Evolutionary conservation across 2,329 filamentous ascomycete genomes (phyloP), one percentile per base, ranked within the genome.

Genomic region (Colletotrichum truncatum): DNA sequence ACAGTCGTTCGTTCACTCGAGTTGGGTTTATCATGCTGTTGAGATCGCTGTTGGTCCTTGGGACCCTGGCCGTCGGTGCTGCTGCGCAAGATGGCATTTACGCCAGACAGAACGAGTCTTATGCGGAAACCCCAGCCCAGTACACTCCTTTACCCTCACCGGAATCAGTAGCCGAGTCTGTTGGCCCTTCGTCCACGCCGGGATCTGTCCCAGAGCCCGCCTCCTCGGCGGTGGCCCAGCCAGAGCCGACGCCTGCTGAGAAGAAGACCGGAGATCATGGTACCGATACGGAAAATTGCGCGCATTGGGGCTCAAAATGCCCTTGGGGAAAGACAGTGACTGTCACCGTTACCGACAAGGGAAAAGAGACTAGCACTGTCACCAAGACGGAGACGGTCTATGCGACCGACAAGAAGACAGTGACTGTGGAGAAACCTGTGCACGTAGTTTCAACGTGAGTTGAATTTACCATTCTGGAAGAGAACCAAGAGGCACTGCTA

Each of bases 301-400:
- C 26, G 4, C 63, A 66, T 25, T 66, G 63, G 63, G 51, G 49
- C 3, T 62, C 63, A 4, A 66, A 66, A 36, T 66, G 63, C 18
- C 63, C 63, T 7, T 66, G 63, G 63, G 63, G 57, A 0, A 28
- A 63, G 4, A 39, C 16, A 8, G 38, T 41, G 6, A 64, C 63
- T 2, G 41, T 66, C 12, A 66, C 63, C 8, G 32, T 62, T 11
- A 65, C 62, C n/a, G 57, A 55, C 7, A 65, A 61, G 25, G 26
- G 16, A 25, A 54, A 39, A 10, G 16, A 56, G 14, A 41, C 41
- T 2, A 16, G 25, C 4, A 72, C 70, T 14, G 51, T 72, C 16
- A 72, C 72, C 7, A 57, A 68, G 34, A 72, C 69, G 12, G 66
- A 67, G 9, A 57, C 54, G 16, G 57, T 60, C 18, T 66, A 54